These are phyloP conservation scores for Silene latifolia DNA, from an alignment of 148 eudicot species.

Conservation along the genomic window DNA sequence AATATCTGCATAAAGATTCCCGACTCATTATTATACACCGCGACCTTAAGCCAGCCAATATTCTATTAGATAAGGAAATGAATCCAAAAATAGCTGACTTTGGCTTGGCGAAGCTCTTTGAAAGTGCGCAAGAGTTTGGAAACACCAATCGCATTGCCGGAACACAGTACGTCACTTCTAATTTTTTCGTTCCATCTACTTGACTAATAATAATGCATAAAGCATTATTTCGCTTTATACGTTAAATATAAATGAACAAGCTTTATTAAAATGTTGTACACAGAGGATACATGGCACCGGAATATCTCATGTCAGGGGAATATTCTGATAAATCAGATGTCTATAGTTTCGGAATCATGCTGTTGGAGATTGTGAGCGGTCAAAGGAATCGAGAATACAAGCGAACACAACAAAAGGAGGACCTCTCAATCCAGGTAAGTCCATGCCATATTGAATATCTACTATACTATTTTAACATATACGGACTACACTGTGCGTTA, in stretches of 20 bases:
- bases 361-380: neutral
- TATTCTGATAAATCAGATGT: neutral
- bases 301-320: neutral
- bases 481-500: too few species aligned
- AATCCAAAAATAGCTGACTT: constrained; percentile 67
- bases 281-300: constrained; percentile 3
- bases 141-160: constrained; percentile 43
- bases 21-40: neutral
- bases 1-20: constrained; percentile 19
- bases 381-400: neutral
- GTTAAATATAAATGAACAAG: too few species aligned
- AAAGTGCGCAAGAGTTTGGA: constrained; percentile 37
- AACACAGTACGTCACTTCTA: constrained; percentile 16
- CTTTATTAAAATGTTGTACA: neutral
- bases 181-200: neutral
- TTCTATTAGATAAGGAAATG: constrained; percentile 16
- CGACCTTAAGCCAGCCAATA: neutral
- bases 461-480: neutral
- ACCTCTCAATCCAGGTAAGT: neutral
- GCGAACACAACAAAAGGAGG: neutral
- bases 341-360: constrained; percentile 2
- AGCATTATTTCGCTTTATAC: too few species aligned
- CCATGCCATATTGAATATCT: neutral
- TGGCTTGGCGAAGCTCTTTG: constrained; percentile 42
- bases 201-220: neutral